phyloP scores from a whole-genome alignment of 2,329 filamentous ascomycete genomes.

The Sarocladium oryzae region DNA sequence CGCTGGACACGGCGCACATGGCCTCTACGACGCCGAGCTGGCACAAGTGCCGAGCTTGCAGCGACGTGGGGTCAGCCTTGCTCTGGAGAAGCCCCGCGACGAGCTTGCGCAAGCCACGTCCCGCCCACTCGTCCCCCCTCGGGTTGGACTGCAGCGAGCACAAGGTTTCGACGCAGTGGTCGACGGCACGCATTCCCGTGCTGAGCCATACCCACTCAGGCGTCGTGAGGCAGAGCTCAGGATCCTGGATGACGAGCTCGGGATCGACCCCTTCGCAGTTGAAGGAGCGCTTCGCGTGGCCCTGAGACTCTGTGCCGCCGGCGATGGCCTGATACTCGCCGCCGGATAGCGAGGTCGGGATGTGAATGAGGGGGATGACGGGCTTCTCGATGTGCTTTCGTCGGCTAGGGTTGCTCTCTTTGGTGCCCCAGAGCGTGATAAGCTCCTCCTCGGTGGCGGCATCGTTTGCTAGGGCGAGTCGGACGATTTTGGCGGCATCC shows the following conservation, averaged over 20 bases:
- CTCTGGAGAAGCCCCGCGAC: not conserved
- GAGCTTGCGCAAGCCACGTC: not conserved
- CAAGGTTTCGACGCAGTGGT: constrained; percentile 51
- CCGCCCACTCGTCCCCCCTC: constrained; percentile 19
- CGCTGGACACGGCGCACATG: constrained; percentile 37
- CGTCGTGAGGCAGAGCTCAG: constrained; percentile 42
- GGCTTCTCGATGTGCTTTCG: constrained; percentile 14
- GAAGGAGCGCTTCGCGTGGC: constrained; percentile 22
- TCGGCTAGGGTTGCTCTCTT: constrained; percentile 16
- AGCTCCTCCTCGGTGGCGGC: constrained; percentile 31
- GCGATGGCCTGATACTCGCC: constrained; percentile 28
- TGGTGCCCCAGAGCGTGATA: constrained; percentile 24
- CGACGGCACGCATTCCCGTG: constrained; percentile 49
- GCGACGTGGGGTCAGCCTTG: constrained; percentile 22
- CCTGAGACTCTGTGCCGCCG: constrained; percentile 20
- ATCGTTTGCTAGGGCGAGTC: constrained; percentile 43
- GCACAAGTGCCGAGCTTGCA: constrained; percentile 37
- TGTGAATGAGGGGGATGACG: constrained; percentile 24
- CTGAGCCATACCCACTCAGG: constrained; percentile 49
- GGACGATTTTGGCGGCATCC: constrained; percentile 47
- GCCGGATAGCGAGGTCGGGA: constrained; percentile 29
- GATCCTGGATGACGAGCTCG: constrained; percentile 49
- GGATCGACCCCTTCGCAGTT: constrained; percentile 32
- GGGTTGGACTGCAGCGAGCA: constrained; percentile 35
- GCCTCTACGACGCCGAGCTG: constrained; percentile 46